phyloP scores from a whole-genome alignment of 331 rosid species.

The Pyracantha coccinea region DNA sequence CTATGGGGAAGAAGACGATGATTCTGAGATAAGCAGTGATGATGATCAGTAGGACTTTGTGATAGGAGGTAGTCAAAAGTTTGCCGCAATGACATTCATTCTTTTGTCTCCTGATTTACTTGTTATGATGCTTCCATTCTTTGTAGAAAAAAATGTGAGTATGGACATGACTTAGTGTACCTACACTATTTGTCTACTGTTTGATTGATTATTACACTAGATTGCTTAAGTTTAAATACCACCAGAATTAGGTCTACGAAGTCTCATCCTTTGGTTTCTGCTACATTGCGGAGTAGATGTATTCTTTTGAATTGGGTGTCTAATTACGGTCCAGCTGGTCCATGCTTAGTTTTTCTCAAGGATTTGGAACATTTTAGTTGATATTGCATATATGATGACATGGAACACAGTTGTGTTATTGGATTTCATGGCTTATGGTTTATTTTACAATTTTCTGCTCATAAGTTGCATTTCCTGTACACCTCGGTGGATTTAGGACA shows the following conservation, averaged over 20 bases:
- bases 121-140: background rate
- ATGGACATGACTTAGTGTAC: background rate
- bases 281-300: background rate
- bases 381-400: background rate
- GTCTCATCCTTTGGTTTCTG: background rate
- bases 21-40: slow-evolving; percentile 73
- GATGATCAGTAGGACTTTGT: slow-evolving; percentile 34
- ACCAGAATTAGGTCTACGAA: background rate
- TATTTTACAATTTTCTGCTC: background rate
- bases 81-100: background rate
- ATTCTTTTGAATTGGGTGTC: background rate
- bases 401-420: background rate
- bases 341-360: background rate
- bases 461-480: background rate
- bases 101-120: background rate
- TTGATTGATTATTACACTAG: background rate
- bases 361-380: background rate
- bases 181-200: background rate
- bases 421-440: background rate
- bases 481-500: slow-evolving; percentile 16
- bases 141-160: background rate
- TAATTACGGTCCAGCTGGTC: background rate
- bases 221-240: background rate
- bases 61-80: background rate
- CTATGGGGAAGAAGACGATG: slow-evolving; percentile 51